Evolutionary conservation across 257 asterid species (phyloP), one percentile per base, ranked within the genome.

Genomic region (Thymus quinquecostatus): DNA sequence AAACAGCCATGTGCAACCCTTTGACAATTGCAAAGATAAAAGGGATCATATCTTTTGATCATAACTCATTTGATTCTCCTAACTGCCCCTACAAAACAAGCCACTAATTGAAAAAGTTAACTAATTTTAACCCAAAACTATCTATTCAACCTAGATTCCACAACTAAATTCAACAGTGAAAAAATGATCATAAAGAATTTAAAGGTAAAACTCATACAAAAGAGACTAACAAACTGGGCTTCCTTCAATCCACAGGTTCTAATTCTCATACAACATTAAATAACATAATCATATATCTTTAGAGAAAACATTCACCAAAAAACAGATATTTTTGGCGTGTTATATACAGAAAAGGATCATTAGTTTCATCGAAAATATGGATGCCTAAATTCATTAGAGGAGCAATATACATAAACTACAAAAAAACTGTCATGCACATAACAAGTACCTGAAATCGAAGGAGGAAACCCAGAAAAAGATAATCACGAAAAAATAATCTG

Each of bases 1-100:
- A 60, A 65, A 66, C 61, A 58, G 7, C 34, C 86, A 79, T 57
- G 51, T 76, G 83, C 71, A 10, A 70, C 40, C 62, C 72, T 67
- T 79, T 66, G 81, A 68, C 68, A 77, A 61, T 55, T 63, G 44
- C 67, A 71, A 36, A 40, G 53, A 44, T 50, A 48, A 50, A 60
- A 66, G 59, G 66, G 66, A 60, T 70, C 43, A 61, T 47, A 60
- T 14, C 45, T 73, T 68, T 7, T 27, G n/a, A 61, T 64, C 64
- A 43, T 14, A 56, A 62, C 43, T 11, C 38, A 61, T 57, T 60
- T 3, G 10, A 50, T 49, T 57, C 21, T 61, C 30, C 64, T 5
- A 13, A 7, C 41, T 38, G 41, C 41, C 41, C 41, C 4, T 38
- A 4, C 21, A 8, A 59, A 77, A 49, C 50, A 69, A 62, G 55